Conservation (phyloP, 805 yeast genomes). For the Teunomyces lycoperdinae region DNA sequence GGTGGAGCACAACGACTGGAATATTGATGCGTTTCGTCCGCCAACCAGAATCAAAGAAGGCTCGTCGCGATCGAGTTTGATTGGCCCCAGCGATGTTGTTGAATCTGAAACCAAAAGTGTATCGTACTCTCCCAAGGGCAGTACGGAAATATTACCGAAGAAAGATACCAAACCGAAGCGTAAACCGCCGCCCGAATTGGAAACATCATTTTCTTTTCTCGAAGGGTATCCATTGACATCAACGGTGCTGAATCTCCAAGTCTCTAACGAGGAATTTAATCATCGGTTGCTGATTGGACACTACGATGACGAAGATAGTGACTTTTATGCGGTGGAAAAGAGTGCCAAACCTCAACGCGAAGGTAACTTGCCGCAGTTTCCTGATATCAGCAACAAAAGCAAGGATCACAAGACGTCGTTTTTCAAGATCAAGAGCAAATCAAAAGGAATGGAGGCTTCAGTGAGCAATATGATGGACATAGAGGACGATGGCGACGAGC, state of each 20-base stretch:
- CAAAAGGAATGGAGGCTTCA: constrained; percentile 1
- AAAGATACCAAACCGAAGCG: constrained; percentile 16
- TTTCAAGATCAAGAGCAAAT: constrained; percentile 21
- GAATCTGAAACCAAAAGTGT: background rate
- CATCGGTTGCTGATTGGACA: background rate
- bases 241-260: background rate
- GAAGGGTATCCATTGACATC: background rate
- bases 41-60: background rate
- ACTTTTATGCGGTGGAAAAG: constrained; percentile 2
- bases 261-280: background rate
- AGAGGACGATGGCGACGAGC: background rate
- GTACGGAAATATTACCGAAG: constrained; percentile 1
- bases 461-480: background rate
- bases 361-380: constrained; percentile 32
- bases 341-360: background rate
- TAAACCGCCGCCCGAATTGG: constrained; percentile 26
- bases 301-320: constrained; percentile 3
- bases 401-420: constrained; percentile 10
- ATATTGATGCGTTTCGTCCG: background rate
- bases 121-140: background rate
- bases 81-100: background rate
- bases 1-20: background rate
- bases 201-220: background rate
- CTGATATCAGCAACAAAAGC: constrained; percentile 18
- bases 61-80: background rate